phyloP scores from a whole-genome alignment of 2,329 filamentous ascomycete species.

The Ceratocystis papillata region DNA sequence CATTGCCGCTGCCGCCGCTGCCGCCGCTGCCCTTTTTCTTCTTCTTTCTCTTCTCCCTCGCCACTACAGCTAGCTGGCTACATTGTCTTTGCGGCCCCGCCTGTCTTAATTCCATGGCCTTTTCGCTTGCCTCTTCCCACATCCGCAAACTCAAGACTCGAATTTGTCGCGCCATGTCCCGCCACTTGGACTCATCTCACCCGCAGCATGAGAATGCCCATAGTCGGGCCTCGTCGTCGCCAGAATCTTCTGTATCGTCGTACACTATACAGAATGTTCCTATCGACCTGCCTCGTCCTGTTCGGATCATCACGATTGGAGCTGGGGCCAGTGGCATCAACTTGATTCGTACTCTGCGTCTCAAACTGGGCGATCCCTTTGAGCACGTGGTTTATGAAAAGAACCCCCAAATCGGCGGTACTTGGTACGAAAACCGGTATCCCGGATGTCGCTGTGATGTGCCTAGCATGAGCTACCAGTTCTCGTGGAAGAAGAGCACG shows the following conservation, averaged over 20 bases:
- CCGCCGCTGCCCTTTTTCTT: neutral
- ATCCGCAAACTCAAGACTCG: neutral
- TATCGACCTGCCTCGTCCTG: slow-evolving; percentile 21
- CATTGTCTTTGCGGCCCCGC: neutral
- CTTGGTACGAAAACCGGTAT: slow-evolving; percentile 50
- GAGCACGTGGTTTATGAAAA: slow-evolving; percentile 46
- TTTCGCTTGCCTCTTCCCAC: neutral
- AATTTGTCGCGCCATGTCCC: slow-evolving; percentile 14
- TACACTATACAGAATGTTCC: slow-evolving; percentile 22
- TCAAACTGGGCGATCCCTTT: slow-evolving; percentile 34
- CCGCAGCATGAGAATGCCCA: slow-evolving; percentile 20
- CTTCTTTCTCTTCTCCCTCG: neutral
- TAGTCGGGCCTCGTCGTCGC: slow-evolving; percentile 3
- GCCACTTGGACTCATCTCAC: slow-evolving; percentile 18
- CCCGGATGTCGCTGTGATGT: slow-evolving; percentile 48
- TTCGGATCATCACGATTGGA: slow-evolving; percentile 30
- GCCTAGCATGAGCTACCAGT: slow-evolving; percentile 52
- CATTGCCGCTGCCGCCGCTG: neutral
- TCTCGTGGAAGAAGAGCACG: slow-evolving; percentile 49
- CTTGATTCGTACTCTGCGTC: slow-evolving; percentile 36
- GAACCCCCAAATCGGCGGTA: slow-evolving; percentile 45
- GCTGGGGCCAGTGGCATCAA: slow-evolving; percentile 30
- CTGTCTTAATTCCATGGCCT: slow-evolving; percentile 4
- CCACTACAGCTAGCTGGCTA: no score
- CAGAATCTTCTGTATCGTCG: neutral